phyloP scores from a whole-genome alignment of 2,329 filamentous ascomycete species.

The Leptodontidium sp. region DNA sequence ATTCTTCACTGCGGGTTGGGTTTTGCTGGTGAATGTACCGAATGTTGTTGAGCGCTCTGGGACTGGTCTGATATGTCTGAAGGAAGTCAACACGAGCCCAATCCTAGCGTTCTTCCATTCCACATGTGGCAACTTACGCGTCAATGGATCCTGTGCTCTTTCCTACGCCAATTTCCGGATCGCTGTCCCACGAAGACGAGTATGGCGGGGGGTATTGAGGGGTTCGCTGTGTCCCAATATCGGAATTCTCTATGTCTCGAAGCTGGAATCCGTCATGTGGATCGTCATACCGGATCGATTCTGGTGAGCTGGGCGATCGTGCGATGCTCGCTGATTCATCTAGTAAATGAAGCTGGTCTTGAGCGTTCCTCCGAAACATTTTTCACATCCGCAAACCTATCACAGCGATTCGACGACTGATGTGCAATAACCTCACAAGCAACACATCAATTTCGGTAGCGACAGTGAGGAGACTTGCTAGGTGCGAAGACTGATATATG shows the following conservation, averaged over 20 bases:
- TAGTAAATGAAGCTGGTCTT: conserved; percentile 23
- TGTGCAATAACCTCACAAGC: too few species aligned
- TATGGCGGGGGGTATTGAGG: conserved; percentile 17
- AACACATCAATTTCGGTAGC: not conserved
- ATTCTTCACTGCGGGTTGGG: conserved; percentile 19
- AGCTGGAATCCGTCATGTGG: conserved; percentile 19
- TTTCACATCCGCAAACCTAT: not conserved
- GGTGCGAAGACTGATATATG: not conserved
- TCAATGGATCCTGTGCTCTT: conserved; percentile 13
- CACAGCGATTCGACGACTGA: not conserved
- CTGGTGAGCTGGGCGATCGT: not conserved
- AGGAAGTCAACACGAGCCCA: not conserved
- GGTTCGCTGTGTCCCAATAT: conserved; percentile 19
- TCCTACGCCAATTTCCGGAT: conserved; percentile 8
- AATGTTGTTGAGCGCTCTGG: conserved; percentile 13
- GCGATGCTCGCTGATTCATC: conserved; percentile 1
- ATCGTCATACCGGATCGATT: conserved; percentile 9
- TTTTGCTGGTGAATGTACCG: conserved; percentile 7
- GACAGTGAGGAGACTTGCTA: not conserved
- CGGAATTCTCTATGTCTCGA: conserved; percentile 17
- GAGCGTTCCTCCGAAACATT: conserved; percentile 13
- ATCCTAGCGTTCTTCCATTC: not conserved
- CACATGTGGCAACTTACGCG: conserved; percentile 1
- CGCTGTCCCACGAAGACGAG: conserved; percentile 19
- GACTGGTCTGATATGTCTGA: conserved; percentile 10